Conservation (phyloP, 139 green algal genomes). For the Choricystis sp. region DNA sequence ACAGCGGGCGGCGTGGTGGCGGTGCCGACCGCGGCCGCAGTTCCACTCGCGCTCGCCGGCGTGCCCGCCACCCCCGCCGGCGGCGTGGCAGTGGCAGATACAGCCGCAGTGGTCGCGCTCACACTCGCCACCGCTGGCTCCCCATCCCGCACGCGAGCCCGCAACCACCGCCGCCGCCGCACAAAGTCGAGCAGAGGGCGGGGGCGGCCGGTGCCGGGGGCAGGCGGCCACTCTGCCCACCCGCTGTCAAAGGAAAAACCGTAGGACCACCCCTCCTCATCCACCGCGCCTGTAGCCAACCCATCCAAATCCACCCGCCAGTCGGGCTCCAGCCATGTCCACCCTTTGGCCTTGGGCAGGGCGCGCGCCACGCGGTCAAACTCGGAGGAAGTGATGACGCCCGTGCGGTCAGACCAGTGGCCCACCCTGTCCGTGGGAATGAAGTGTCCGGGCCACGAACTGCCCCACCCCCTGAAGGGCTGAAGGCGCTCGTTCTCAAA, state of each 20-base stretch:
- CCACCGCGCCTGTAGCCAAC: slow-evolving; percentile 14
- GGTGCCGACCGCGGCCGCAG: neutral
- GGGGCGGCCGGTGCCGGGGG: slow-evolving; percentile 14
- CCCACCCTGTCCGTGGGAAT: slow-evolving; percentile 59
- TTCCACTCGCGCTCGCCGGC: neutral
- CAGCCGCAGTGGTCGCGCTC: neutral
- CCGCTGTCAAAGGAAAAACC: slow-evolving; percentile 58
- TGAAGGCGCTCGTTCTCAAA: slow-evolving; percentile 80
- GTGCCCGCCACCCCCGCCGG: too few species aligned
- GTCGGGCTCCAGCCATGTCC: slow-evolving; percentile 37
- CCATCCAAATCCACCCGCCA: slow-evolving; percentile 59
- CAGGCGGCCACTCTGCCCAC: slow-evolving; percentile 24
- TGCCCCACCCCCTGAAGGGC: slow-evolving; percentile 67
- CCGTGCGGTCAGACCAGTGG: slow-evolving; percentile 31
- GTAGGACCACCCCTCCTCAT: slow-evolving; percentile 63
- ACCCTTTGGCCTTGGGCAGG: slow-evolving; percentile 12
- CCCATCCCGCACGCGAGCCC: slow-evolving; percentile 17
- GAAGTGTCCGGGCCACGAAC: slow-evolving; percentile 74
- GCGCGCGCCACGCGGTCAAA: neutral
- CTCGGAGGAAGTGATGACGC: neutral
- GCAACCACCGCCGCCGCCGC: slow-evolving; percentile 36
- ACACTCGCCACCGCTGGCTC: neutral
- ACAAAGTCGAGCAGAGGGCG: slow-evolving; percentile 33
- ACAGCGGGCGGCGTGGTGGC: too few species aligned
- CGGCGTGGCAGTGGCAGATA: neutral